These are phyloP conservation scores for Heterobasidion parviporum DNA, from an alignment of 1,284 basidiomycete genomes.

Conservation along the genomic window DNA sequence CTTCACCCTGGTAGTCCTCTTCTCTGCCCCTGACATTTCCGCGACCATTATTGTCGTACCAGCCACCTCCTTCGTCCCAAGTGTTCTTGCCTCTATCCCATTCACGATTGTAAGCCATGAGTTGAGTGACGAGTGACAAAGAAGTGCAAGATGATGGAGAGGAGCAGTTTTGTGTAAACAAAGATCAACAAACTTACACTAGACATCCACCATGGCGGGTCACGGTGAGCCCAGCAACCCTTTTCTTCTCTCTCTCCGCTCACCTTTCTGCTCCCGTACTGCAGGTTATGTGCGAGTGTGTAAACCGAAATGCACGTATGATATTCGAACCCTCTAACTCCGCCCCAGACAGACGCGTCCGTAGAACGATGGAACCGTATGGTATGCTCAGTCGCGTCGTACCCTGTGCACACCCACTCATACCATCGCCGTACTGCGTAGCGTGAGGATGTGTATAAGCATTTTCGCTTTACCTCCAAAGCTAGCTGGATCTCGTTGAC, in stretches of 20 bases:
- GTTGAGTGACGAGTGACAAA: slow-evolving; percentile 5
- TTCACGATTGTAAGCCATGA: slow-evolving; percentile 72
- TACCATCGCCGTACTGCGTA: slow-evolving; percentile 22
- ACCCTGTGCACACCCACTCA: slow-evolving; percentile 5
- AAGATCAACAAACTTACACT: slow-evolving; percentile 20
- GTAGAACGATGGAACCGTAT: slow-evolving; percentile 75
- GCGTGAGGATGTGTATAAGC: slow-evolving; percentile 75
- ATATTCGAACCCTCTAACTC: slow-evolving; percentile 2
- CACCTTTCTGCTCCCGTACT: background rate
- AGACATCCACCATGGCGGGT: slow-evolving; percentile 35
- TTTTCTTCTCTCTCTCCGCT: background rate
- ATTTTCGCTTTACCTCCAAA: slow-evolving; percentile 69
- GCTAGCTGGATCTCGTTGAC: slow-evolving; percentile 47
- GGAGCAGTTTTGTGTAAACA: slow-evolving; percentile 19
- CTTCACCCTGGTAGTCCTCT: slow-evolving; percentile 60
- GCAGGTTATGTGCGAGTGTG: slow-evolving; percentile 22
- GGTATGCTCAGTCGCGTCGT: slow-evolving; percentile 33
- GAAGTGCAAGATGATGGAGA: background rate
- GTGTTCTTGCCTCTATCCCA: slow-evolving; percentile 71
- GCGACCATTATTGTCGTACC: slow-evolving; percentile 30
- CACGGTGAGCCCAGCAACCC: slow-evolving; percentile 30
- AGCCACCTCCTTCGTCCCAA: slow-evolving; percentile 31
- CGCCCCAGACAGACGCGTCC: slow-evolving; percentile 60
- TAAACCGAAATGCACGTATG: background rate
- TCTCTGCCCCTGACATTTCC: slow-evolving; percentile 45